Base-by-base conservation (phyloP, 2,329 filamentous ascomycete genomes). In the Elsinoe batatas region DNA sequence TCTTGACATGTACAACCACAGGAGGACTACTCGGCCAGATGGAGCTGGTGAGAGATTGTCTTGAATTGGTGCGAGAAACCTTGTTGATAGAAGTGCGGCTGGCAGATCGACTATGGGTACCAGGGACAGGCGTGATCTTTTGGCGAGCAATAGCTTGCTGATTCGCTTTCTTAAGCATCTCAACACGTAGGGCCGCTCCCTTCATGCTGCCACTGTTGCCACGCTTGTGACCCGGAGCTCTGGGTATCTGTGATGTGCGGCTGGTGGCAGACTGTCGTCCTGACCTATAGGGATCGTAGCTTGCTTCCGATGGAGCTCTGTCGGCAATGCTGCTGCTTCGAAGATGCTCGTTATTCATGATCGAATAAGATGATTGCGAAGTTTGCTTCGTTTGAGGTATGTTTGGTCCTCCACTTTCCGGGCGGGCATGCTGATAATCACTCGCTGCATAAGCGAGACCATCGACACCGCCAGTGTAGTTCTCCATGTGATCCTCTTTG, bases 401-500 rank as follows among this genome's bases (percentile, higher is more conserved):
- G 26, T 69, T 65, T 36, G 68, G 56, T 49, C 71, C 67, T 5
- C 59, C 55, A 12, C 64, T 58, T 6, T 63, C 63, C n/a, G 66
- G 64, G 12, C 62, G 62, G 54, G 87, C 79, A 64, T 94, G 89
- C 64, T 96, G 91, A 63, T 94, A 93, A 65, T 97, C 91, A 69
- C 90, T 95, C 56, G 85, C 80, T 0, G 91, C 95, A 66, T 93
- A 87, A n/a, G 81, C 81, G 56, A 96, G 69, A 33, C 67, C 66
- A 54, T 73, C 74, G 18, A 87, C 80, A 30, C 84, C 83, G 58
- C 85, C 85, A 55, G 77, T 72, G 65, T 93, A 97, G 65, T 95
- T 88, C 67, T 97, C 91, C 1, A 95, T 71, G 62, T 93, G 85
- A 59, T 88, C 83, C 60, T 95, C 84, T 43, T 88, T 81, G 68